Evolutionary conservation across 805 yeast genomes (phyloP).

Genomic region (Yamadazyma akitaensis): DNA sequence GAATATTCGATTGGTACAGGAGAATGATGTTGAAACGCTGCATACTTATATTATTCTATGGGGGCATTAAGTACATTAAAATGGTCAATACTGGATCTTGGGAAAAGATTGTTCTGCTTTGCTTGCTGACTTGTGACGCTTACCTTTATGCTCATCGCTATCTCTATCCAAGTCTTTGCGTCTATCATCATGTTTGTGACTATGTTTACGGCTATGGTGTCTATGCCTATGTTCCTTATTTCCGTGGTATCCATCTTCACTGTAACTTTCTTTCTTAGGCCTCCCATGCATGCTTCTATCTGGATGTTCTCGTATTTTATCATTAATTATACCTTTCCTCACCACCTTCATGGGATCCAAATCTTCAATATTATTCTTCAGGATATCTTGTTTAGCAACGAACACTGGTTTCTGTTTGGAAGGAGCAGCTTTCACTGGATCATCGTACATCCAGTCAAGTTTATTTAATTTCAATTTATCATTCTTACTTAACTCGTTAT

Average conservation of each 20-base stretch:
- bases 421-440: slow-evolving; percentile 22
- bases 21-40: neutral
- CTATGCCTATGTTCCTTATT: neutral
- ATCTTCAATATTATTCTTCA: slow-evolving; percentile 12
- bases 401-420: neutral
- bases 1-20: neutral
- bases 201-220: slow-evolving; percentile 1
- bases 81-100: neutral
- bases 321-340: neutral
- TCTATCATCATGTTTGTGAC: neutral
- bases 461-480: slow-evolving; percentile 42
- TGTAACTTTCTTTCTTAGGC: neutral
- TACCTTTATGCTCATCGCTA: neutral
- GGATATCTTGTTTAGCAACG: slow-evolving; percentile 7
- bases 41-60: too few species aligned
- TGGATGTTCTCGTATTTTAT: neutral
- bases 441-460: slow-evolving; percentile 86
- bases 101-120: neutral
- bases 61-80: neutral
- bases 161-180: slow-evolving; percentile 5
- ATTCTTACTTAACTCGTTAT: slow-evolving; percentile 28
- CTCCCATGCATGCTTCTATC: neutral
- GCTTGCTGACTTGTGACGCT: neutral
- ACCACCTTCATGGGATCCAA: slow-evolving; percentile 9
- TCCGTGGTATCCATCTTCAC: neutral